Evolutionary conservation across 2,329 filamentous ascomycete genomes (phyloP), one percentile per base, ranked within the genome.

Genomic region (Ceratocystis cacaofunesta): DNA sequence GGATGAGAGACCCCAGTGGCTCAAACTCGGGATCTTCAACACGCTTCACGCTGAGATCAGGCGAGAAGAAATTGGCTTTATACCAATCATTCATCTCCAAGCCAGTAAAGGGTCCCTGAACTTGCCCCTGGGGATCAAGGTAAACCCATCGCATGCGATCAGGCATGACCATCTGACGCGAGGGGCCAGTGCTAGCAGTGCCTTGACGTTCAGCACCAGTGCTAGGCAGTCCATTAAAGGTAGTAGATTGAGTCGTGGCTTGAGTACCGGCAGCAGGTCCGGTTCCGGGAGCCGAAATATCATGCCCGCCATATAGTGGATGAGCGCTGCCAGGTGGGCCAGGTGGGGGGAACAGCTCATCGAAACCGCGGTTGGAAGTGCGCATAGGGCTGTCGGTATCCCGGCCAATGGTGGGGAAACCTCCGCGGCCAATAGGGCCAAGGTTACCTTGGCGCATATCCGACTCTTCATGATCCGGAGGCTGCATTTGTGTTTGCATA

Each of bases 21-120:
- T 99, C 94, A 71, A 96, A 99, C 62, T 99, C 92, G 0, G 82
- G 79, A 72, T 99, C 94, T 73, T 99, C 94, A 4, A 92, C 80
- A 74, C 96, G 96, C 78, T 95, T 96, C 41, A 99, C 94, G 55
- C 95, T 85, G 22, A 99, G 80, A 71, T 99, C 92, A 0, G 92
- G 87, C 0, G 90, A 95, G 76, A 99, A 99, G 77, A 97, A 99
- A 58, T 92, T 92, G 46, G 92, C 92, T 74, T 97, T 97, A 77
- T 97, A 99, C 94, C 94, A 99, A 71, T 99, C 95, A 70, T 99
- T 95, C 94, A 99, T 99, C 75, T 99, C 94, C 62, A 99, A 78
- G 1, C 94, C 94, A 48, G 91, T 96, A 76, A 94, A 99, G 0
- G 94, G 94, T 0, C 94, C 94, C 73, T 99, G 94, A 5, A 90